A percentile compares a stretch with the other conserved stretches of the same genome.
phyloP scores from a whole-genome alignment of 495 filamentous ascomycete species.

The Ascodesmis nigricans region DNA sequence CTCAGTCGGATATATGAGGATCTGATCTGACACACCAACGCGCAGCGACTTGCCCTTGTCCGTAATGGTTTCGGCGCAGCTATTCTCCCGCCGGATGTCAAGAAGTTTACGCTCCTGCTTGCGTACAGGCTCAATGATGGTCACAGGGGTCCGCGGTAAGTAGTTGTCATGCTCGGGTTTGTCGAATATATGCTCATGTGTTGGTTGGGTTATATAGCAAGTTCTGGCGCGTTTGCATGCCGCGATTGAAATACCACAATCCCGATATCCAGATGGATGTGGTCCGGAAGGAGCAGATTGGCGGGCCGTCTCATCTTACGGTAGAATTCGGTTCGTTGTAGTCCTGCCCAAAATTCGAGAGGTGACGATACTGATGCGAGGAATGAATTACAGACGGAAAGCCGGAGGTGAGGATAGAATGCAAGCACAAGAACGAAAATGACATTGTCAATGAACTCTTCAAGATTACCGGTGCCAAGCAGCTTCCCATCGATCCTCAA shows the following conservation, averaged over 20 bases:
- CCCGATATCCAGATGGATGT: slow-evolving; percentile 65
- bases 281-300: slow-evolving; percentile 35
- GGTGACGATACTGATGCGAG: neutral
- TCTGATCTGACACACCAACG: slow-evolving; percentile 13
- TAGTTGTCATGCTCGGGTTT: neutral
- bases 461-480: slow-evolving; percentile 41
- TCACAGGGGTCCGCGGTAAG: slow-evolving; percentile 61
- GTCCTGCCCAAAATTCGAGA: slow-evolving; percentile 7
- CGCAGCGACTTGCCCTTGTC: slow-evolving; percentile 35
- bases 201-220: slow-evolving; percentile 29
- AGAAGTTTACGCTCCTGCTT: slow-evolving; percentile 67
- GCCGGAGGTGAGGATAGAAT: slow-evolving; percentile 31
- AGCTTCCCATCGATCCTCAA: slow-evolving; percentile 34
- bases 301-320: slow-evolving; percentile 42
- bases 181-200: neutral
- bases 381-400: neutral
- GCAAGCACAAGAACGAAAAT: slow-evolving; percentile 36
- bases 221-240: slow-evolving; percentile 70
- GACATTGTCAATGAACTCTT: slow-evolving; percentile 50
- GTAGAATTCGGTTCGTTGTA: slow-evolving; percentile 40
- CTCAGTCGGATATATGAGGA: too few relatives aligned
- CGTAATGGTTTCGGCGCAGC: slow-evolving; percentile 62
- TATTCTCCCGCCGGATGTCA: slow-evolving; percentile 55
- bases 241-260: slow-evolving; percentile 84
- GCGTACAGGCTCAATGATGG: slow-evolving; percentile 39